These are phyloP conservation scores for Acanthamoeba culbertsoni DNA, from an alignment of 208 protist genomes.

Conservation along the genomic window DNA sequence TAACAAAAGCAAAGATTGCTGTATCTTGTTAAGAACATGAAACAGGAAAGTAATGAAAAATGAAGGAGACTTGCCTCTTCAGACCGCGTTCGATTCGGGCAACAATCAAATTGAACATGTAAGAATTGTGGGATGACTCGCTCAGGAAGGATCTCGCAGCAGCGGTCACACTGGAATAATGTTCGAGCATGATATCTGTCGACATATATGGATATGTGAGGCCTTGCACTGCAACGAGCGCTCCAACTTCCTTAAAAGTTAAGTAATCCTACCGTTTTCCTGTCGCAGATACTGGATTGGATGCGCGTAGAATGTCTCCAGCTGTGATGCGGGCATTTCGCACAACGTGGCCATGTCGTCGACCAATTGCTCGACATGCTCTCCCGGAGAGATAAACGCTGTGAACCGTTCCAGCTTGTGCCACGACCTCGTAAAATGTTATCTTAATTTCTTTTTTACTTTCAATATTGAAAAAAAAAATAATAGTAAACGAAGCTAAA, in stretches of 20 bases:
- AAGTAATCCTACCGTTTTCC: background rate
- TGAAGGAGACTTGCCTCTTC: background rate
- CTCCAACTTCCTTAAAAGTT: background rate
- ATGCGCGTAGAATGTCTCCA: background rate
- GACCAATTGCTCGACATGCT: background rate
- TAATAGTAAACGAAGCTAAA: too few species aligned
- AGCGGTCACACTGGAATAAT: too few species aligned
- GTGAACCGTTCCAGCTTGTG: too few species aligned
- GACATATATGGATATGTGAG: too few species aligned
- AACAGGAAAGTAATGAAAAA: too few species aligned
- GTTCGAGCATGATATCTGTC: background rate
- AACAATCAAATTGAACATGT: background rate
- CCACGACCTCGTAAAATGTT: too few species aligned
- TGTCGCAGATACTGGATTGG: background rate
- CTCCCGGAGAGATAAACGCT: background rate
- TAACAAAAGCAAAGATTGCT: background rate
- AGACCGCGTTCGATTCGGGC: background rate
- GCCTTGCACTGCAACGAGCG: too few species aligned
- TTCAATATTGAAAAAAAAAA: too few species aligned
- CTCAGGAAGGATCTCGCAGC: too few species aligned
- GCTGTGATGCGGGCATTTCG: background rate
- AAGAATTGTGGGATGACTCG: background rate
- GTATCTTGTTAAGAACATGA: too few species aligned
- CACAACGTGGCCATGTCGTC: background rate
- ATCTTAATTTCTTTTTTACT: too few species aligned